Evolutionary conservation across 768 basidiomycete genomes (phyloP).

Genomic region (Suillus ampliporus): DNA sequence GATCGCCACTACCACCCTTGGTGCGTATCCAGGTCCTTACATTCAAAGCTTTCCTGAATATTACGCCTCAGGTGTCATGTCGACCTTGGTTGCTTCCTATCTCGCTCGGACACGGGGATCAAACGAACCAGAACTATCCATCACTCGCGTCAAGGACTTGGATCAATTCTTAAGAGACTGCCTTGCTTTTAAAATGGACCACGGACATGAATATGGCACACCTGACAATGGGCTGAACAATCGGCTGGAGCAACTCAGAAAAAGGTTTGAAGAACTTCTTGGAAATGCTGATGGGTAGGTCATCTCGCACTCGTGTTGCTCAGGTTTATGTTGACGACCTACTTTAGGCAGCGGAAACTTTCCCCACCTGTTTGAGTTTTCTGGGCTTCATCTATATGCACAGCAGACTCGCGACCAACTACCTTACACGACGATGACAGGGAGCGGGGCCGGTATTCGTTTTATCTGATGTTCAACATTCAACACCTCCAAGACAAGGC

Average conservation of each 20-base stretch:
- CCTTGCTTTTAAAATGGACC: constrained; percentile 61
- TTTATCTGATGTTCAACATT: neutral
- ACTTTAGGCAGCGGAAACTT: constrained; percentile 6
- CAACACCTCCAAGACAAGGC: neutral
- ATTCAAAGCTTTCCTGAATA: constrained; percentile 2
- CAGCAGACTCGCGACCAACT: neutral
- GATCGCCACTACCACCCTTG: constrained; percentile 41
- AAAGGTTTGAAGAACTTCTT: constrained; percentile 35
- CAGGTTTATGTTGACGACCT: neutral
- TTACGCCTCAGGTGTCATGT: constrained; percentile 52
- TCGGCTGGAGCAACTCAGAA: constrained; percentile 20
- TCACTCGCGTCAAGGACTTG: constrained; percentile 59
- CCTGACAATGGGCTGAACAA: constrained; percentile 16
- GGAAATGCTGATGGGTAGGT: constrained; percentile 22
- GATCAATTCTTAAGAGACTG: constrained; percentile 71
- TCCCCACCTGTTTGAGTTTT: neutral
- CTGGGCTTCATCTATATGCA: neutral
- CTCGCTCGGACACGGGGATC: constrained; percentile 73
- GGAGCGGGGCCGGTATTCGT: too few species aligned
- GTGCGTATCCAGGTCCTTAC: constrained; percentile 24
- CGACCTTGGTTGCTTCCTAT: constrained; percentile 74
- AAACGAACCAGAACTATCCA: constrained; percentile 71
- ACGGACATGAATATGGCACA: constrained; percentile 44
- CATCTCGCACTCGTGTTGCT: neutral
- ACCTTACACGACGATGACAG: neutral